Evolutionary conservation across 495 filamentous ascomycete species (phyloP), one percentile per base, ranked within the genome.

Genomic region (Tuber borchii): DNA sequence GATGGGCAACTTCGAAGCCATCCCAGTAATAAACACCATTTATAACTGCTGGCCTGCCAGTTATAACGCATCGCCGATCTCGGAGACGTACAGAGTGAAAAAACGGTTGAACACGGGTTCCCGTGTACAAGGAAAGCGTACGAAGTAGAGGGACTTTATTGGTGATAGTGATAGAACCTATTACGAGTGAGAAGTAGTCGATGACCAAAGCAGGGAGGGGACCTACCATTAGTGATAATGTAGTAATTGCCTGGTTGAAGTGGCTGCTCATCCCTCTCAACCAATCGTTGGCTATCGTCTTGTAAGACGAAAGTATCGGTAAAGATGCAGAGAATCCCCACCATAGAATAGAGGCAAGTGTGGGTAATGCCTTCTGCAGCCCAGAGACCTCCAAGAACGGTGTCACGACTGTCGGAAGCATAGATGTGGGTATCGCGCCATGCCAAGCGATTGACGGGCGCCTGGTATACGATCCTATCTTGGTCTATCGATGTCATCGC

Each of bases 21-120:
- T 14, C 44, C 75, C 77, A 83, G 61, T 46, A 48, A 72, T 22
- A 14, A 56, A 56, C 22, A 26, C 51, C 71, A 77, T 71, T 65
- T 16, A 43, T 76, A 6, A 78, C 16, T 26, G 76, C 79, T 46
- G 74, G 69, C 73, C 76, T 48, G 31, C 82, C 78, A 26, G 82
- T 82, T 74, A 85, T 80, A 74, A 84, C 80, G 70, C 84, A 85
- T 77, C 82, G 71, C 45, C 68, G 65, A 78, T 85, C 83, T 75
- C 82, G 80, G 37, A 61, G 48, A 71, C 71, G 44, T 20, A 76
- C 77, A 76, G 79, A 81, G 68, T 84, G 75, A 68, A 73, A 48
- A 71, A 86, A 86, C 70, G 73, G 72, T 46, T 2, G 72, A 69
- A 80, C 69, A 74, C 83, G 76, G 70, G 81, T 78, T 75, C 75